A percentile compares a stretch with the other conserved stretches of the same genome.
These are phyloP conservation scores for Arabidopsis thaliana DNA, from an alignment of 345 rosid genomes.

Conservation along the genomic window TAIR10.1 NC_003074.8:13324501-13325000, in stretches of 20 bases:
- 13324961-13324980: slow-evolving; percentile 75
- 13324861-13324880: neutral
- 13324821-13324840: neutral
- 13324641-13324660: slow-evolving; percentile 30
- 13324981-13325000: slow-evolving; percentile 80
- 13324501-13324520: slow-evolving; percentile 75
- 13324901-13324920: slow-evolving; percentile 68
- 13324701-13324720: no score
- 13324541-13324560: slow-evolving; percentile 88
- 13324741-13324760: neutral
- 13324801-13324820: neutral
- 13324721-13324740: no score
- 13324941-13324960: slow-evolving; percentile 62
- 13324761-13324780: no score
- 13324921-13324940: slow-evolving; percentile 67
- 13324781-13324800: no score
- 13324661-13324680: neutral
- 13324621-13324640: slow-evolving; percentile 85
- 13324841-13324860: neutral
- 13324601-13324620: slow-evolving; percentile 68
- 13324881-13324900: slow-evolving; percentile 64
- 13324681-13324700: no score
- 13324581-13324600: slow-evolving; percentile 91
- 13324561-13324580: slow-evolving; percentile 88
- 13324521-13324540: slow-evolving; percentile 81